Percentiles rank a stretch among this genome's conserved stretches.
Evolutionary conservation across 2,329 filamentous ascomycete genomes (phyloP).

Genomic region (Pseudogymnoascus sp.): DNA sequence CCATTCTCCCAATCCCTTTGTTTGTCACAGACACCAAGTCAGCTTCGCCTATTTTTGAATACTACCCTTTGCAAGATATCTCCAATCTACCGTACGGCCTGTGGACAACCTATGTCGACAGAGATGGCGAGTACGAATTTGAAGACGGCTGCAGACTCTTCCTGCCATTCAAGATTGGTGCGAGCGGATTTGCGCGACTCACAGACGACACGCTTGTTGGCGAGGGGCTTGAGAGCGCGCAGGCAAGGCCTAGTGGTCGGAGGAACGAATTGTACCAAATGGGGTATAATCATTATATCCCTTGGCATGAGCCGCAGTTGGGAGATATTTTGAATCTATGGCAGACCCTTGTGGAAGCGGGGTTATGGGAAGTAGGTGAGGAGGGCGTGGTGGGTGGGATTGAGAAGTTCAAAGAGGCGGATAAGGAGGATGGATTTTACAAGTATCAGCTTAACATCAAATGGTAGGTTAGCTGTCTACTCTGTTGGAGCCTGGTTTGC

Average conservation of each 20-base stretch:
- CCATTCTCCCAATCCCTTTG: slow-evolving; percentile 12
- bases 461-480: neutral
- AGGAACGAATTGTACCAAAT: slow-evolving; percentile 16
- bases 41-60: slow-evolving; percentile 9
- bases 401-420: slow-evolving; percentile 26
- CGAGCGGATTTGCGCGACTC: slow-evolving; percentile 10
- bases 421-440: slow-evolving; percentile 14
- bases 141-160: slow-evolving; percentile 13
- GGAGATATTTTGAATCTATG: slow-evolving; percentile 25
- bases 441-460: neutral
- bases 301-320: slow-evolving; percentile 16
- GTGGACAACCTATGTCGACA: slow-evolving; percentile 10
- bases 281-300: slow-evolving; percentile 17
- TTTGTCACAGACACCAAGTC: slow-evolving; percentile 14
- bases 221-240: slow-evolving; percentile 1
- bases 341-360: slow-evolving; percentile 22
- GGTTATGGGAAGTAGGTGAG: slow-evolving; percentile 23
- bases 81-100: slow-evolving; percentile 10
- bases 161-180: slow-evolving; percentile 11
- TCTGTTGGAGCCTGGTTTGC: no score
- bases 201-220: slow-evolving; percentile 12
- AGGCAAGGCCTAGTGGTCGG: slow-evolving; percentile 1
- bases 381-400: slow-evolving; percentile 25
- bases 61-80: slow-evolving; percentile 10
- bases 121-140: slow-evolving; percentile 6